Evolutionary conservation across 805 yeast genomes (phyloP), one percentile per base, ranked within the genome.

Genomic region (Priceomyces medius): DNA sequence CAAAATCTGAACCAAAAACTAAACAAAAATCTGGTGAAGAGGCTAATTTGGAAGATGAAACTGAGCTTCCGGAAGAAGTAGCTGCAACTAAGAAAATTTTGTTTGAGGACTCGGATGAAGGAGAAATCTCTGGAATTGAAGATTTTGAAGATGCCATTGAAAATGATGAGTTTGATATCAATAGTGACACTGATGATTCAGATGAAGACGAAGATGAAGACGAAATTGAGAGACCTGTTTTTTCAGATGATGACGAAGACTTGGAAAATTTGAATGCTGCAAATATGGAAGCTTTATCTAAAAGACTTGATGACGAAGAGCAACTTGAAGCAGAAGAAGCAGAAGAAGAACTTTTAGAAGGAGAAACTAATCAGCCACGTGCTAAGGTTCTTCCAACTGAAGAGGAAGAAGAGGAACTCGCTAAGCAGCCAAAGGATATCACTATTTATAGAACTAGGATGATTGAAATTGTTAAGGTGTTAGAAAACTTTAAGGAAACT

Each of bases 401-500:
- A 48, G 88, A 82, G 56, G 85, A 82, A 53, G 75, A 69, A 42
- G 77, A 74, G 40, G 70, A 71, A 21, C 64, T 68, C 42, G 75
- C 73, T 12, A 56, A 60, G 9, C 75, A 73, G 21, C 83, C 88
- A 35, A 81, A 81, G 51, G 96, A 89, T 60, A 74, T 90, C 37
- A 86, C 89, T 6, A 73, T 86, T 54, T 77, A 87, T 6, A 81
- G 98, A 66, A 88, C 97, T 14, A 81, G 99, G 68, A 91, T 93
- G 85, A 81, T 91, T 53, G 99, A 93, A 69, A 80, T 95, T 48
- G 91, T 90, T 38, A 90, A 90, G 61, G 97, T 91, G 13, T 76
- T 93, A 53, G 97, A 91, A 63, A 88, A 91, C 64, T 88, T 91
- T 70, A 82, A 81, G 58, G 83, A 71, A 38, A 59, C 88, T 55